These are phyloP conservation scores for Recurvomyces mirabilis DNA, from an alignment of 495 filamentous ascomycete genomes.

Conservation along the genomic window DNA sequence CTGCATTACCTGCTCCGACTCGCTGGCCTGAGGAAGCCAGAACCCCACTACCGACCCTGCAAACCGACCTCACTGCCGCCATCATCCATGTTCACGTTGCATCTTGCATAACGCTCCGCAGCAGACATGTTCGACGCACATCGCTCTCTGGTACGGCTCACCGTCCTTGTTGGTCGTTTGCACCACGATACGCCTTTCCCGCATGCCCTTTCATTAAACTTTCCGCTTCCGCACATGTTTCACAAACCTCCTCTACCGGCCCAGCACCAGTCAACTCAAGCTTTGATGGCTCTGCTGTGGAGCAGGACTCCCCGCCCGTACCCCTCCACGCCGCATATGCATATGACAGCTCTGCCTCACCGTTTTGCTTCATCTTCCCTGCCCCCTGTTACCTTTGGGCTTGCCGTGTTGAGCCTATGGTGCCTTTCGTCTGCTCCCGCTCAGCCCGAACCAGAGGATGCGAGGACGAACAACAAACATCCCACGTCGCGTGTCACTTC, in stretches of 20 bases:
- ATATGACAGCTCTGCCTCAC: constrained; percentile 13
- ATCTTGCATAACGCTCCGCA: not conserved
- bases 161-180: not conserved
- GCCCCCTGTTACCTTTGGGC: constrained; percentile 9
- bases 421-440: constrained; percentile 8
- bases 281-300: constrained; percentile 2
- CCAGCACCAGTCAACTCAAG: constrained; percentile 1
- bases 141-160: not conserved
- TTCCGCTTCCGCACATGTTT: constrained; percentile 1
- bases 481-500: not conserved
- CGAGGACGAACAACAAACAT: constrained; percentile 2
- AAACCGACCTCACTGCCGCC: not conserved
- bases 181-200: not conserved
- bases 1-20: not conserved
- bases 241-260: no score
- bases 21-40: not conserved
- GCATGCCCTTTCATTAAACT: not conserved
- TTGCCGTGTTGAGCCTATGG: constrained; percentile 5
- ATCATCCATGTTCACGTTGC: constrained; percentile 9
- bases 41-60: not conserved
- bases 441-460: constrained; percentile 6
- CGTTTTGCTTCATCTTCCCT: constrained; percentile 15
- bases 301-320: constrained; percentile 3
- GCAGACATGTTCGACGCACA: not conserved
- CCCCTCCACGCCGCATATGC: constrained; percentile 8